Base-by-base conservation (phyloP, 441 rosid species). In the Populus hybrid region DNA sequence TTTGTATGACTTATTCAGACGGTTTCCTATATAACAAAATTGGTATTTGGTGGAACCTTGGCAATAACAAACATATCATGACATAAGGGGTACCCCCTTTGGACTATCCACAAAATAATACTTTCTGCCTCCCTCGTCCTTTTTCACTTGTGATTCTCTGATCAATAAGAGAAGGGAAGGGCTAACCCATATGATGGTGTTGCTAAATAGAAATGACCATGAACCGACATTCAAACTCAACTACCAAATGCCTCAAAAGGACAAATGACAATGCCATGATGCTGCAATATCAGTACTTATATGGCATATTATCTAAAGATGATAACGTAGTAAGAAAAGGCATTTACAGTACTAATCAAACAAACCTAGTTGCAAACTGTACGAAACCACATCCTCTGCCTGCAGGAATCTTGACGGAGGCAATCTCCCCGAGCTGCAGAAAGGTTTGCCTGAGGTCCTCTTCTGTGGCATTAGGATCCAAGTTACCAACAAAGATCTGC, bases 331-430 rank as follows among this genome's bases (percentile, higher is more conserved):
- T 8, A 35, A 21, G 69, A 77, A 6, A 18, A 21, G 11, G 36
- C 3, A 40, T 38, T 10, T 18, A 24, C 63, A 69, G 36, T 10
- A 28, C 14, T 76, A 46, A 2, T 61, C 8, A 10, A 75, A 30
- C 67, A 61, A 9, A 94, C 99, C 98, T 92, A 40, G 90, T 80
- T 64, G 85, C 90, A 77, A 92, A 92, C 73, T 94, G 98, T 71
- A 95, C 87, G 86, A 86, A 95, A 61, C 97, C 97, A 68, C 97
- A 94, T 78, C 95, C 98, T 83, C 88, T 92, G 64, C 93, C 90
- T 23, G 77, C 87, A 79, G 95, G 98, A 91, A 95, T 92, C 82
- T 94, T 92, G 79, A 88, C 92, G 82, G 84, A 89, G 16, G 86
- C 69, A 74, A 95, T 89, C 72, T 95, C 97, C 78, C 99, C 98